These are phyloP conservation scores for Chalaropsis thielavioides DNA, from an alignment of 2,329 filamentous ascomycete species.

Conservation along the genomic window DNA sequence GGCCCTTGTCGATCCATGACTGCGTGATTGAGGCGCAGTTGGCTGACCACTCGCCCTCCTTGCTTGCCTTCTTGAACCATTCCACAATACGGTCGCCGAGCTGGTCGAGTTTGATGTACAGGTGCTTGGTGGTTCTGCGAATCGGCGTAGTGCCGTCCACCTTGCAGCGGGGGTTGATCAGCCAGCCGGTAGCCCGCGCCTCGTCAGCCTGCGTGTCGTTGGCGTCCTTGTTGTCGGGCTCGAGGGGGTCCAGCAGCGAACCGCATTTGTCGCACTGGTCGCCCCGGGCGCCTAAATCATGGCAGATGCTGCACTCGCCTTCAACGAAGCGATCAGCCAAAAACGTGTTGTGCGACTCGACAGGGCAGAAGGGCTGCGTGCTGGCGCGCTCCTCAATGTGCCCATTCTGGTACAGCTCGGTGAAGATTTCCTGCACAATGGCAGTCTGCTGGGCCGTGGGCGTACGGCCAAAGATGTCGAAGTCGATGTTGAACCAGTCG, in stretches of 20 bases:
- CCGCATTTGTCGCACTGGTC: conserved; percentile 68
- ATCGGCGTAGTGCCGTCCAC: conserved; percentile 72
- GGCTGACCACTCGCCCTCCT: conserved; percentile 60
- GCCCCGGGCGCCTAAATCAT: conserved; percentile 54
- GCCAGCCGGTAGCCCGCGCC: conserved; percentile 30
- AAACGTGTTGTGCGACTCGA: conserved; percentile 56
- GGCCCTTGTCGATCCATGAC: conserved; percentile 68
- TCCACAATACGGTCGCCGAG: conserved; percentile 61
- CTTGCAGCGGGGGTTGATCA: conserved; percentile 83
- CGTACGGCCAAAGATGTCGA: conserved; percentile 90
- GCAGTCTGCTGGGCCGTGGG: conserved; percentile 78
- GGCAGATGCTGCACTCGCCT: conserved; percentile 61
- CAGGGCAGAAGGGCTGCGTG: conserved; percentile 69
- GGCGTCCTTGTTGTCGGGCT: conserved; percentile 31
- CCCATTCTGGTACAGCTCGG: conserved; percentile 73
- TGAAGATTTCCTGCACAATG: conserved; percentile 86
- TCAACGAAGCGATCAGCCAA: conserved; percentile 78
- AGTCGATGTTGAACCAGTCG: conserved; percentile 89
- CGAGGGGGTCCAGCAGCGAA: conserved; percentile 54
- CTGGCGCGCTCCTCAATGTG: conserved; percentile 78
- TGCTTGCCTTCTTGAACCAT: conserved; percentile 62
- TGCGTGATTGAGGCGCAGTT: conserved; percentile 66
- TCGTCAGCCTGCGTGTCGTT: conserved; percentile 23
- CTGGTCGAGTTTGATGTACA: conserved; percentile 76
- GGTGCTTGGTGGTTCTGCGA: conserved; percentile 70